These are phyloP conservation scores for Aspergillus asperescens DNA, from an alignment of 495 filamentous ascomycete genomes.

Conservation along the genomic window DNA sequence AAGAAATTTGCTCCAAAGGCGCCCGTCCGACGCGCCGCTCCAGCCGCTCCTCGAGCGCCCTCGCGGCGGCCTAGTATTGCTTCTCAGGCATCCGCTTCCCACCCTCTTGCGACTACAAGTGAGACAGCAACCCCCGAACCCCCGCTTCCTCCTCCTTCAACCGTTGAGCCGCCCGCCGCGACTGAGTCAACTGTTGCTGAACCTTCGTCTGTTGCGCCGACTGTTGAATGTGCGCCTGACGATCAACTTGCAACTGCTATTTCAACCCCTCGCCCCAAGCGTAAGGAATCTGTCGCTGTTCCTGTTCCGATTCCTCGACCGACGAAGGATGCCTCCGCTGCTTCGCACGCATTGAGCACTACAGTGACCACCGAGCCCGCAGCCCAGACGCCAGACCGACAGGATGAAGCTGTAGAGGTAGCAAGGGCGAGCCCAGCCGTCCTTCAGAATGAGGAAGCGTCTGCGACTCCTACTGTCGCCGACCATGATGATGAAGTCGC, in stretches of 20 bases:
- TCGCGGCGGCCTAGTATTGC: constrained; percentile 38
- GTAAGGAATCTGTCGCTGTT: constrained; percentile 23
- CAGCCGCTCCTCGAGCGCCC: constrained; percentile 26
- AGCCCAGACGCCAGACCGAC: neutral
- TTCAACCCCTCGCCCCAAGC: constrained; percentile 29
- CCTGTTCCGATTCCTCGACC: constrained; percentile 10
- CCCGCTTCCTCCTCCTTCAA: constrained; percentile 18
- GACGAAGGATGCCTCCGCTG: constrained; percentile 13
- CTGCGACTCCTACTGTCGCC: neutral
- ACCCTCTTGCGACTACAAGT: constrained; percentile 24
- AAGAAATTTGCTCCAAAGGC: constrained; percentile 54
- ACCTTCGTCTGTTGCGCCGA: neutral
- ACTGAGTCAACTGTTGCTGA: constrained; percentile 17
- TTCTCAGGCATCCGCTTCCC: constrained; percentile 34
- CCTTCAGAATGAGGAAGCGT: neutral
- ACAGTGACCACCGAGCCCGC: constrained; percentile 6
- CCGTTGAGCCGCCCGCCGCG: constrained; percentile 19
- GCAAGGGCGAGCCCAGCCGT: neutral
- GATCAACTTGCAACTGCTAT: constrained; percentile 21
- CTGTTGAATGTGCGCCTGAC: neutral
- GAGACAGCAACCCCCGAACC: constrained; percentile 22
- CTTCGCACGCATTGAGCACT: constrained; percentile 9
- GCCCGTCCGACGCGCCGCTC: constrained; percentile 40
- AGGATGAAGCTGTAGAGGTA: neutral
- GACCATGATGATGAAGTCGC: constrained; percentile 5